Evolutionary conservation across 164 flowering plant genomes (phyloP).

Genomic region (Houttuynia cordata): DNA sequence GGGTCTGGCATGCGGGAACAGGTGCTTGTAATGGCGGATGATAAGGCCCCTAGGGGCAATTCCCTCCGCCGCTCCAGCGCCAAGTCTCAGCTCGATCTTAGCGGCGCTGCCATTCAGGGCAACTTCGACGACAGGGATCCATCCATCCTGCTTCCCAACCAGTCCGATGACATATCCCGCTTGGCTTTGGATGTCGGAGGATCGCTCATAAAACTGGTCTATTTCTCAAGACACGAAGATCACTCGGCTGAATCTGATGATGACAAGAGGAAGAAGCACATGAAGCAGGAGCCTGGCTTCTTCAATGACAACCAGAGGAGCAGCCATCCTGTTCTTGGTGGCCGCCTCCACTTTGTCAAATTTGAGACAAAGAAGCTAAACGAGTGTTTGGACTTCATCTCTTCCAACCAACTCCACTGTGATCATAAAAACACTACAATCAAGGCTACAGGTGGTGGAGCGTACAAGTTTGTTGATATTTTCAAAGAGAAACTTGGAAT

Average conservation of each 20-base stretch:
- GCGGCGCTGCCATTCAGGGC: slow-evolving; percentile 89
- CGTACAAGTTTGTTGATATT: no score
- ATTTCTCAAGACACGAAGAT: slow-evolving; percentile 91
- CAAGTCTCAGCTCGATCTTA: slow-evolving; percentile 83
- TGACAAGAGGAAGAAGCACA: slow-evolving; percentile 55
- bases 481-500: no score
- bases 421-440: slow-evolving; percentile 11
- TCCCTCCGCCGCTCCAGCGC: slow-evolving; percentile 72
- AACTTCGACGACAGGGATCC: slow-evolving; percentile 86
- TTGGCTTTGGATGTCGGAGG: slow-evolving; percentile 58
- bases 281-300: slow-evolving; percentile 54
- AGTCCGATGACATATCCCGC: slow-evolving; percentile 87
- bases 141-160: slow-evolving; percentile 89
- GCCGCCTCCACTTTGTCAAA: slow-evolving; percentile 94
- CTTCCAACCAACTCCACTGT: slow-evolving; percentile 85
- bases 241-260: slow-evolving; percentile 24
- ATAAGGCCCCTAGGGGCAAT: no score
- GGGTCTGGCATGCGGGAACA: no score
- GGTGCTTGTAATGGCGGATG: no score
- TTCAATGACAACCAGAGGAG: slow-evolving; percentile 64
- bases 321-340: slow-evolving; percentile 91
- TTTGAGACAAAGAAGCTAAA: slow-evolving; percentile 81
- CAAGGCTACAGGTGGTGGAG: no score
- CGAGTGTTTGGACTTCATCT: slow-evolving; percentile 83
- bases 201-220: slow-evolving; percentile 81